phyloP scores from a whole-genome alignment of 179 eudicot species.

The Beta macrorhiza region DNA sequence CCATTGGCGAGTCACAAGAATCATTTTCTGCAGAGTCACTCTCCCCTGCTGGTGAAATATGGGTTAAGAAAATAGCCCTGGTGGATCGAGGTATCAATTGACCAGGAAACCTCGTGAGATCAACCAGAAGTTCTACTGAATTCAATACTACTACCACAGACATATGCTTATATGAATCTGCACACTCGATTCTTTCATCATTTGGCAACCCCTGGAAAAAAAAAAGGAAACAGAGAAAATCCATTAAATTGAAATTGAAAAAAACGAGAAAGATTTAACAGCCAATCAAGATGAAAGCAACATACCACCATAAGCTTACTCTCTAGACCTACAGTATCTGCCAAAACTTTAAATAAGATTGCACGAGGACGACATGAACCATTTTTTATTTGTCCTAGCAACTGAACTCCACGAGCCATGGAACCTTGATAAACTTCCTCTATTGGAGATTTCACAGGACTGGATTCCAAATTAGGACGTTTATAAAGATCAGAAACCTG shows the following conservation, averaged over 20 bases:
- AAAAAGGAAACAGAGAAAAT: slow-evolving; percentile 17
- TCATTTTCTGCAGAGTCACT: slow-evolving; percentile 99
- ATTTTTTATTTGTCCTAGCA: slow-evolving; percentile 93
- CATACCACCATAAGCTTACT: slow-evolving; percentile 94
- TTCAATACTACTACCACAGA: slow-evolving; percentile 86
- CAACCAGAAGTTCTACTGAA: slow-evolving; percentile 83
- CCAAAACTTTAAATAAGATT: slow-evolving; percentile 91
- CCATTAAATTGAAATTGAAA: neutral
- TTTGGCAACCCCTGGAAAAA: slow-evolving; percentile 73
- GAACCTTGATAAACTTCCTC: slow-evolving; percentile 61
- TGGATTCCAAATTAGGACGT: slow-evolving; percentile 71
- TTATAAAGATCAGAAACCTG: slow-evolving; percentile 87
- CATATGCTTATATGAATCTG: slow-evolving; percentile 89
- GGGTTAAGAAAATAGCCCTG: slow-evolving; percentile 83
- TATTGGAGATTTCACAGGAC: slow-evolving; percentile 63
- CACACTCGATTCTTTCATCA: slow-evolving; percentile 70
- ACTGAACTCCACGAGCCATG: slow-evolving; percentile 65
- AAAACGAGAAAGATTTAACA: neutral
- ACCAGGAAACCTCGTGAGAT: slow-evolving; percentile 95
- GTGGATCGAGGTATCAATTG: slow-evolving; percentile 83
- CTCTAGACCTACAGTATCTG: slow-evolving; percentile 97
- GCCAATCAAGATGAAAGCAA: slow-evolving; percentile 15
- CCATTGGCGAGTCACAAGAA: slow-evolving; percentile 98
- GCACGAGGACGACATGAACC: slow-evolving; percentile 98
- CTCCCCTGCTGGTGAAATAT: slow-evolving; percentile 89